phyloP scores from a whole-genome alignment of 1,284 basidiomycete genomes.

The Cerioporus squamosus region DNA sequence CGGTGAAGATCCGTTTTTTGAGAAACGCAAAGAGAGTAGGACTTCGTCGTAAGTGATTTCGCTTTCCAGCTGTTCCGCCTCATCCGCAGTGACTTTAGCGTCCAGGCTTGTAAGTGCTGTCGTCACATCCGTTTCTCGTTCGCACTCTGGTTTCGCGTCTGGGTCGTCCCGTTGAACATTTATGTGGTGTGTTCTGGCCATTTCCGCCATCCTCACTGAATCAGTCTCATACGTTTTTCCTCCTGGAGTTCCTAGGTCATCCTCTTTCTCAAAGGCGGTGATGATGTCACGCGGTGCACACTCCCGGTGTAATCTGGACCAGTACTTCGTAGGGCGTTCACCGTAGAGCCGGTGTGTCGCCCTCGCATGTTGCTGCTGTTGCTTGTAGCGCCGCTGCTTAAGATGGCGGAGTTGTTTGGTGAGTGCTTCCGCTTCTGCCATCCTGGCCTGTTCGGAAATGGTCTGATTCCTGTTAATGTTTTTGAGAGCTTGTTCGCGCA shows the following conservation, averaged over 20 bases:
- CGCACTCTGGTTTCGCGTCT: not conserved
- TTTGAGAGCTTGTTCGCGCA: not conserved
- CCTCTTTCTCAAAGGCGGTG: not conserved
- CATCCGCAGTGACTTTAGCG: not conserved
- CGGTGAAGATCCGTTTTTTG: constrained; percentile 11
- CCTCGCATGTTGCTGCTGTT: not conserved
- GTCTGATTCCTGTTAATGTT: not conserved
- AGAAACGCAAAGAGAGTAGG: not conserved
- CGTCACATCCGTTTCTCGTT: not conserved
- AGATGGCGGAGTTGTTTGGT: not conserved
- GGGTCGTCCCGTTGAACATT: not conserved
- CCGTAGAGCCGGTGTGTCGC: constrained; percentile 26
- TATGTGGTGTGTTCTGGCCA: constrained; percentile 4
- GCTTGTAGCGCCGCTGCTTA: not conserved
- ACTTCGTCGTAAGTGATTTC: not conserved
- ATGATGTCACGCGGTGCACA: not conserved
- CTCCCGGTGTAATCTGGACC: constrained; percentile 30
- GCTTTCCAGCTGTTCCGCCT: not conserved
- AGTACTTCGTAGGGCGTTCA: constrained; percentile 37
- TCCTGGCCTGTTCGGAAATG: not conserved
- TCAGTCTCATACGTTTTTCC: not conserved
- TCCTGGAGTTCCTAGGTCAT: not conserved
- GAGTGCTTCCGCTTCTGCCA: not conserved
- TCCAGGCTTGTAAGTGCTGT: not conserved
- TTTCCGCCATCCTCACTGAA: not conserved